These are phyloP conservation scores for Leonotis leonurus DNA, from an alignment of 257 asterid species.

Conservation along the genomic window DNA sequence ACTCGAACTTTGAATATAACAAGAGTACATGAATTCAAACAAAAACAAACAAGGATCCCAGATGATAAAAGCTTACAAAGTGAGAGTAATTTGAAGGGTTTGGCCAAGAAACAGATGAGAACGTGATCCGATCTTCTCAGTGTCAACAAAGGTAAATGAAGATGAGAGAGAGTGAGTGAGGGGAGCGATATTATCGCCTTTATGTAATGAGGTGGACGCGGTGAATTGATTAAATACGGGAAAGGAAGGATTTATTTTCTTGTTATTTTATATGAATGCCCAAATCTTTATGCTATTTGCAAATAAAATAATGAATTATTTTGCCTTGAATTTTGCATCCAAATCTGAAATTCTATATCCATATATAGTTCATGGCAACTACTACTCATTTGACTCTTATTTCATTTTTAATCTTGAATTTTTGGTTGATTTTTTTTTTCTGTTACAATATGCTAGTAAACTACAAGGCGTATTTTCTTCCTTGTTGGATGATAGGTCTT, in stretches of 20 bases:
- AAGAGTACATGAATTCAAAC: too few relatives aligned
- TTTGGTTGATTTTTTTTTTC: too few relatives aligned
- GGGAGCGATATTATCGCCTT: constrained; percentile 1
- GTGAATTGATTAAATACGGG: constrained; percentile 1
- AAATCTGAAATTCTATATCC: neutral
- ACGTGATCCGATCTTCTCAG: constrained; percentile 22
- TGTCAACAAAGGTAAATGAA: constrained; percentile 4
- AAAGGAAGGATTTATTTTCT: neutral
- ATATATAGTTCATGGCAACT: neutral
- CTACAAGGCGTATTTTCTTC: too few relatives aligned
- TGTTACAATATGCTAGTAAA: neutral
- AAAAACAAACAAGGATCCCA: too few relatives aligned
- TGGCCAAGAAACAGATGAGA: neutral
- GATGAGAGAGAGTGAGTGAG: neutral
- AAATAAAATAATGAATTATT: neutral
- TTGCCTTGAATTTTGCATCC: neutral
- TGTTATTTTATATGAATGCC: neutral
- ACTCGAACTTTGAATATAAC: too few relatives aligned
- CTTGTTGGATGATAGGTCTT: too few relatives aligned
- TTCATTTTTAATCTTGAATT: too few relatives aligned
- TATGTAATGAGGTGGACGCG: constrained; percentile 3
- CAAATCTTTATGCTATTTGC: constrained; percentile 20
- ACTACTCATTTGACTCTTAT: neutral
- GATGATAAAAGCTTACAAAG: constrained; percentile 4
- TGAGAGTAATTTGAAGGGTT: neutral